Conservation (phyloP, 305 asterid genomes). For the Coffea humblotiana region DNA sequence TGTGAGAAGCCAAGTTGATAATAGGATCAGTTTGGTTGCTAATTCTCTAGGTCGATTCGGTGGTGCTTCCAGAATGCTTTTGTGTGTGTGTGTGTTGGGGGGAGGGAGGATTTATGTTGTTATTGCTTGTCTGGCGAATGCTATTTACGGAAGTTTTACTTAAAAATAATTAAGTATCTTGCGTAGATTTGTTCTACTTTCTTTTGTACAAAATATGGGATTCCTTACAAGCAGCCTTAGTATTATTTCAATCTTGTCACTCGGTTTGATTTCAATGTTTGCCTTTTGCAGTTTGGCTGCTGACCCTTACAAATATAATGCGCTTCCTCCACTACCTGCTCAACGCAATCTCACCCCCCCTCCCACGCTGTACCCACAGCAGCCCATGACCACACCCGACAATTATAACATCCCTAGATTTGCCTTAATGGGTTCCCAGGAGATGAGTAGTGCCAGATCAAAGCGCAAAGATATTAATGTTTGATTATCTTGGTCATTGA, state of each 20-base stretch:
- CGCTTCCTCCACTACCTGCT: slow-evolving; percentile 92
- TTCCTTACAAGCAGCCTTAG: not conserved
- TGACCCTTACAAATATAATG: slow-evolving; percentile 67
- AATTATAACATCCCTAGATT: slow-evolving; percentile 72
- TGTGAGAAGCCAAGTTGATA: not conserved
- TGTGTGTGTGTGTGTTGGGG: too few relatives aligned
- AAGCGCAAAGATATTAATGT: slow-evolving; percentile 93
- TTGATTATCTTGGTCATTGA: slow-evolving; percentile 27
- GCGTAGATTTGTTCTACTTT: not conserved
- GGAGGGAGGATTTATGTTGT: too few relatives aligned
- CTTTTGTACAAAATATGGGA: not conserved
- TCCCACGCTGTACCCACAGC: slow-evolving; percentile 95
- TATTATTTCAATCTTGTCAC: not conserved
- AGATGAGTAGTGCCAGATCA: slow-evolving; percentile 48
- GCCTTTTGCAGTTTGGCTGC: slow-evolving; percentile 43
- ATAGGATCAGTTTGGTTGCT: not conserved
- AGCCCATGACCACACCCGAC: slow-evolving; percentile 90
- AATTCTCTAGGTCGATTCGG: too few relatives aligned
- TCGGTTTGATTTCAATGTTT: not conserved
- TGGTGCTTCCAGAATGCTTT: too few relatives aligned
- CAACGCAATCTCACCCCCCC: slow-evolving; percentile 96
- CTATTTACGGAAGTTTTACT: too few relatives aligned
- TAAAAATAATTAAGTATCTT: not conserved
- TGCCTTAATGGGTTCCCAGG: slow-evolving; percentile 47
- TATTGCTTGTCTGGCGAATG: not conserved